Conservation (phyloP, 257 asterid genomes). For the Coffea eugenioides region DNA sequence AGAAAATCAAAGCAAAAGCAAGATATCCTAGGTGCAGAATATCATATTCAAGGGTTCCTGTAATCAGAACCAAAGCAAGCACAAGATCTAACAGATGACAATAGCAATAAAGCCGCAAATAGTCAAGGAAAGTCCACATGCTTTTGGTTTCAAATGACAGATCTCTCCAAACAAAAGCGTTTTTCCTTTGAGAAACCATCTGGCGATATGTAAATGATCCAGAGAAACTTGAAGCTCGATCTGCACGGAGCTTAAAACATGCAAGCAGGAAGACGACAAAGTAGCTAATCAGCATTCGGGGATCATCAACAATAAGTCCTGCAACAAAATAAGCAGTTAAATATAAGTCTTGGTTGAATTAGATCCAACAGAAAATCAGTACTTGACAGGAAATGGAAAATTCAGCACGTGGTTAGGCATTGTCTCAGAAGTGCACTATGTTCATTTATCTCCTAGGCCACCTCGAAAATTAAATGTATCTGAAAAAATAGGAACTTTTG, state of each 20-base stretch:
- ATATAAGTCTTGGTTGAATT: slow-evolving; percentile 10
- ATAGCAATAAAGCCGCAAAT: slow-evolving; percentile 95
- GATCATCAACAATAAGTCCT: slow-evolving; percentile 93
- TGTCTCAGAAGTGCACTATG: not conserved
- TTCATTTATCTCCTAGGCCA: not conserved
- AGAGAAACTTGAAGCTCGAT: slow-evolving; percentile 64
- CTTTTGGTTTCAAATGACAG: slow-evolving; percentile 94
- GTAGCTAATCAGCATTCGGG: slow-evolving; percentile 88
- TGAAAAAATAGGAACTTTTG: not conserved
- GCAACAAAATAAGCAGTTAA: slow-evolving; percentile 26
- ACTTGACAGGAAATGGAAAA: not conserved
- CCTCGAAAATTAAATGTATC: not conserved
- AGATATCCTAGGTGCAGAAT: slow-evolving; percentile 97
- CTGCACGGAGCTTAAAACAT: slow-evolving; percentile 92
- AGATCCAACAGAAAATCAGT: not conserved
- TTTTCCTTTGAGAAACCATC: slow-evolving; percentile 84
- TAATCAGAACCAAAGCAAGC: slow-evolving; percentile 79
- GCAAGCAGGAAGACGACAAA: slow-evolving; percentile 84
- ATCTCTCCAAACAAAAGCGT: slow-evolving; percentile 91
- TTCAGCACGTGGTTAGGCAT: not conserved
- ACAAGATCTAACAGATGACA: slow-evolving; percentile 98
- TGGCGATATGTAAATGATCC: slow-evolving; percentile 74
- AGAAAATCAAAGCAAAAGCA: slow-evolving; percentile 89
- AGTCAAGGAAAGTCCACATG: slow-evolving; percentile 98
- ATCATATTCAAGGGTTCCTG: slow-evolving; percentile 95